Evolutionary conservation across 2,329 filamentous ascomycete genomes (phyloP).

Genomic region (Aspergillaceae sp.): DNA sequence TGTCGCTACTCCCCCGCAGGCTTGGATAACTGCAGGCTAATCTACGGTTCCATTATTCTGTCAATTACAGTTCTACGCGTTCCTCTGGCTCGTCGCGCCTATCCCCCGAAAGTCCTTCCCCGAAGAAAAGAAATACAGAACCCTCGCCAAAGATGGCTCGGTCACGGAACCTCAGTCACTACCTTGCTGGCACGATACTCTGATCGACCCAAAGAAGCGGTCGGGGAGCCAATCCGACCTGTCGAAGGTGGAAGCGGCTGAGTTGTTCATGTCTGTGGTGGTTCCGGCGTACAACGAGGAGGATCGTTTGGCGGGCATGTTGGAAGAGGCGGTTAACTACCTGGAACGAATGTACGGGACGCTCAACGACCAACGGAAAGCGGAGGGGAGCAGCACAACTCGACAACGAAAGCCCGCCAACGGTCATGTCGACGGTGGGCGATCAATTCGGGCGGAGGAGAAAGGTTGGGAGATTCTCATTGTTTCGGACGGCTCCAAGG

Average conservation of each 20-base stretch:
- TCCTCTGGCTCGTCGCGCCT: constrained; percentile 69
- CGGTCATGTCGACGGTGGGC: not conserved
- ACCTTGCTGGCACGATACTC: constrained; percentile 81
- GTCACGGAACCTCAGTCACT: constrained; percentile 49
- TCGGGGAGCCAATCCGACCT: constrained; percentile 36
- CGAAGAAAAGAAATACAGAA: constrained; percentile 80
- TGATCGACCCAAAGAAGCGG: constrained; percentile 52
- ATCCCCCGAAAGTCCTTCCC: constrained; percentile 63
- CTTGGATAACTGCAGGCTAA: not conserved
- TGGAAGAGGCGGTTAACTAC: constrained; percentile 84
- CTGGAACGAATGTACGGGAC: constrained; percentile 68
- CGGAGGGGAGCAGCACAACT: constrained; percentile 17
- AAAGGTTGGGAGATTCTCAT: constrained; percentile 85
- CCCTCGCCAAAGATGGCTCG: constrained; percentile 58
- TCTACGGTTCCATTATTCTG: not conserved
- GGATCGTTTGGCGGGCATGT: constrained; percentile 68
- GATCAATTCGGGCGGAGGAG: constrained; percentile 24
- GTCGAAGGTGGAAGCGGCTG: constrained; percentile 58
- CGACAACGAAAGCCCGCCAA: constrained; percentile 15
- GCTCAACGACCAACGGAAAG: constrained; percentile 25
- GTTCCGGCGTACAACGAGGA: constrained; percentile 96
- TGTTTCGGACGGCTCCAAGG: constrained; percentile 80
- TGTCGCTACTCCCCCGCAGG: not conserved
- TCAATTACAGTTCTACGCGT: constrained; percentile 50
- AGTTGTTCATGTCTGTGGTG: constrained; percentile 82